Base-by-base conservation (phyloP, 1,139 yeast genomes). In the Martiniozyma asiatica region DNA sequence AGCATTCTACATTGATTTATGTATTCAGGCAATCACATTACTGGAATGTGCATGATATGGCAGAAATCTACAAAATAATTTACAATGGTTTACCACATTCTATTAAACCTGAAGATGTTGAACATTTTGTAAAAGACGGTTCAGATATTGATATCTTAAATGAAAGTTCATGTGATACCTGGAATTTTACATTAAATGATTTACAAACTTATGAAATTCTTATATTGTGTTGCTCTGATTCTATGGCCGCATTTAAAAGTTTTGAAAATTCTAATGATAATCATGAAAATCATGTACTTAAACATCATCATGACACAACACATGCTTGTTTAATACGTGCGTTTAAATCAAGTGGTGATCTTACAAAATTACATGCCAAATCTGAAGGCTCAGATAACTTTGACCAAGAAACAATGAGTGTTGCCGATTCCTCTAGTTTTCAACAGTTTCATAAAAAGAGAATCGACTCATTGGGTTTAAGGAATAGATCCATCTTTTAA, bases 181-280 rank as follows among this genome's bases (percentile, higher is more conserved):
- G 32, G 32, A 27, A 27, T 3, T 17, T 25, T 4, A 14, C 14
- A 8, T 13, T 25, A 9, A 13, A 13, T 8, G 29, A 22, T 6
- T 9, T 25, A 14, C 9, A 25, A n/a, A n/a, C 9, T 7, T 25
- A 8, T 6, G 18, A 18, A 10, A 6, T 10, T 10, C 22, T 18
- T 25, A 14, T 25, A n/a, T 8, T 30, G 4, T 30, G 32, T 18
- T 30, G 32, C 14, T 30, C 32, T 10, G 29, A 30, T 15, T 15
- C 32, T 10, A 18, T 30, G 10, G 22, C 13, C 8, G 32, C 27
- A 6, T 29, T 10, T 17, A 3, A 18, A 11, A 21, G 16, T 6
- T 25, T 20, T 7, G 22, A 24, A 18, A 10, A 27, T 5, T 4
- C 7, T 6, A 14, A 13, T 8, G 9, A 13, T 6, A 11, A 13